A percentile compares a stretch with the other conserved stretches of the same genome.
phyloP scores from a whole-genome alignment of 2,329 filamentous ascomycete genomes.

The Apiospora saccharicola region DNA sequence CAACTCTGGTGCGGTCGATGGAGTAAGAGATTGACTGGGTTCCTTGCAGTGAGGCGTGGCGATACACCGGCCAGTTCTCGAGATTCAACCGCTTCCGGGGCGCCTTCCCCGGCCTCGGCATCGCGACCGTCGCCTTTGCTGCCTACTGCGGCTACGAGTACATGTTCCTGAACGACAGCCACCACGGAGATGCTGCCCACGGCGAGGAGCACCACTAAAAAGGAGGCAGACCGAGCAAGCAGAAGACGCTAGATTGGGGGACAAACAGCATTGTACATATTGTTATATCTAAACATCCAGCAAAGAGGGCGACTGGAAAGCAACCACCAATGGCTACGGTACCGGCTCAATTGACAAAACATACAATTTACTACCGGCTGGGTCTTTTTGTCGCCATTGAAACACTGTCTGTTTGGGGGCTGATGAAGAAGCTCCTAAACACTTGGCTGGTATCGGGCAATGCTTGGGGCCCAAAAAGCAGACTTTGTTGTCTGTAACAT shows the following conservation, averaged over 20 bases:
- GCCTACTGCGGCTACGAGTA: slow-evolving; percentile 91
- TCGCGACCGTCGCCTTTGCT: slow-evolving; percentile 89
- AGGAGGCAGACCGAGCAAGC: slow-evolving; percentile 26
- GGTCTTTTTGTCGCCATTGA: background rate
- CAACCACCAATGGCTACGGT: background rate
- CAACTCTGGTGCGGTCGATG: background rate
- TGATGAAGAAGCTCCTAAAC: background rate
- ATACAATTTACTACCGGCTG: background rate
- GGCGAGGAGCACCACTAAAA: slow-evolving; percentile 64
- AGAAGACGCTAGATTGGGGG: slow-evolving; percentile 16
- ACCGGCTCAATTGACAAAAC: slow-evolving; percentile 12
- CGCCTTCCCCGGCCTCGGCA: slow-evolving; percentile 89
- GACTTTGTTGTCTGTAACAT: background rate
- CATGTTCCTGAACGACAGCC: slow-evolving; percentile 79
- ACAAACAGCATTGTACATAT: slow-evolving; percentile 47
- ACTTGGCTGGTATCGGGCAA: background rate
- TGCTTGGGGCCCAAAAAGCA: background rate
- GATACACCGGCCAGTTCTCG: slow-evolving; percentile 88
- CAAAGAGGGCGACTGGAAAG: slow-evolving; percentile 2
- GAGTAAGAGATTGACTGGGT: background rate
- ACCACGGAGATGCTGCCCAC: slow-evolving; percentile 63
- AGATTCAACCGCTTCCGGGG: slow-evolving; percentile 88
- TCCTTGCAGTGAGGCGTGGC: slow-evolving; percentile 82
- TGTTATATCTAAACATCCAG: slow-evolving; percentile 36
- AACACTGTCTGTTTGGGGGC: background rate